Percentiles rank a stretch among this genome's conserved stretches.
phyloP scores from a whole-genome alignment of 2,329 filamentous ascomycete genomes.

The Clonostachys byssicola region DNA sequence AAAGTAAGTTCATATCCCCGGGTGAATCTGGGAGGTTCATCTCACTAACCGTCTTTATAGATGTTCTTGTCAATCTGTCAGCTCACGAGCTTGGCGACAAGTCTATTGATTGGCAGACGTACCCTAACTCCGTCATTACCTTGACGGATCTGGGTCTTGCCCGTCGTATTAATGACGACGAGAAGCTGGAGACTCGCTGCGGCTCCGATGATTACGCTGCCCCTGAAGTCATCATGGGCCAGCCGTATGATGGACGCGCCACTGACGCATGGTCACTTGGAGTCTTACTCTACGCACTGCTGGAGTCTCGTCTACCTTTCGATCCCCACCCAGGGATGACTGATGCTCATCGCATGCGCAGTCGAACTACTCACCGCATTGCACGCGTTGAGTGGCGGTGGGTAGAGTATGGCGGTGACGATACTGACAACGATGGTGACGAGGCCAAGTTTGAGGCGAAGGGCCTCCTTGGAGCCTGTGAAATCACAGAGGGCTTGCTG shows the following conservation, averaged over 20 bases:
- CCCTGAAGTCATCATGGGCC: slow-evolving; percentile 92
- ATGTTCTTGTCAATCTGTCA: slow-evolving; percentile 86
- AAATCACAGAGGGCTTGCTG: slow-evolving; percentile 78
- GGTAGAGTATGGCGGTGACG: slow-evolving; percentile 78
- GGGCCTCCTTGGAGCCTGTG: slow-evolving; percentile 70
- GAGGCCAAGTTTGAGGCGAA: slow-evolving; percentile 55
- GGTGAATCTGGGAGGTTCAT: neutral
- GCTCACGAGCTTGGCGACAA: slow-evolving; percentile 59
- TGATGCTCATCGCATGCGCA: slow-evolving; percentile 71
- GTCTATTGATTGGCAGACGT: slow-evolving; percentile 64
- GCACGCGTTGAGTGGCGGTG: slow-evolving; percentile 94
- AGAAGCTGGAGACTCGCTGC: slow-evolving; percentile 88
- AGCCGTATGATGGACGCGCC: slow-evolving; percentile 86
- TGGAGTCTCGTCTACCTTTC: slow-evolving; percentile 91
- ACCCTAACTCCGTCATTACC: slow-evolving; percentile 80
- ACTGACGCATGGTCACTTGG: slow-evolving; percentile 96
- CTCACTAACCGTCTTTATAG: slow-evolving; percentile 36
- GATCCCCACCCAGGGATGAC: slow-evolving; percentile 81
- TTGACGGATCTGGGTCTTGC: slow-evolving; percentile 91
- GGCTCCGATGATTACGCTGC: slow-evolving; percentile 97
- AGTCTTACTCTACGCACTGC: slow-evolving; percentile 85
- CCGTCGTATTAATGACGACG: slow-evolving; percentile 71
- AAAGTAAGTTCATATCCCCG: slow-evolving; percentile 56
- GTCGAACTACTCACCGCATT: slow-evolving; percentile 87
- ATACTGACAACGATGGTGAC: slow-evolving; percentile 78